phyloP scores from a whole-genome alignment of 2,329 filamentous ascomycete species.

The Moelleriella libera region DNA sequence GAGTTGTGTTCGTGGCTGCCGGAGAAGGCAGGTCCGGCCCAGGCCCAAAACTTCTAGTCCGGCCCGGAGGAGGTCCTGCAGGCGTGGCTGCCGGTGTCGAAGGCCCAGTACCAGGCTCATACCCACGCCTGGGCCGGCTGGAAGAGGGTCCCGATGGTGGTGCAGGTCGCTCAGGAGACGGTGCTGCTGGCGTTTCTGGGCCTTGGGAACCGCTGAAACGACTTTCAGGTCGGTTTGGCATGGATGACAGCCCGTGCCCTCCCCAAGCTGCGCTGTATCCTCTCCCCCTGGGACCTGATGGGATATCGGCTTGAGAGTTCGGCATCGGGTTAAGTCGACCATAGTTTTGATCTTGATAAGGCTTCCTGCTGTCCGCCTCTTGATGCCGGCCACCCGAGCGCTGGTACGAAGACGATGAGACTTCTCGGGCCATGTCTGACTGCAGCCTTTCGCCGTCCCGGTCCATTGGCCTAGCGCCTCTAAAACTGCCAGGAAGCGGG shows the following conservation, averaged over 20 bases:
- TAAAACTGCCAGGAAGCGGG: constrained; percentile 12
- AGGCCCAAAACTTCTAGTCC: constrained; percentile 23
- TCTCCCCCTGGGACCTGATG: constrained; percentile 41
- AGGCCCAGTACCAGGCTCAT: constrained; percentile 19
- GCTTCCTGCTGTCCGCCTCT: constrained; percentile 34
- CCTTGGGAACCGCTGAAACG: constrained; percentile 18
- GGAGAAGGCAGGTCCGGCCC: constrained; percentile 11
- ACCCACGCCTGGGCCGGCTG: constrained; percentile 30
- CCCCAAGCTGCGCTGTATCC: constrained; percentile 26
- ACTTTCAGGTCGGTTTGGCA: constrained; percentile 25
- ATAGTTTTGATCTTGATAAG: constrained; percentile 46
- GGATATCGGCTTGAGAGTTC: constrained; percentile 28
- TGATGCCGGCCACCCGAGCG: constrained; percentile 18
- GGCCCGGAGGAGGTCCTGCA: constrained; percentile 21
- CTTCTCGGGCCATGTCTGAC: constrained; percentile 25
- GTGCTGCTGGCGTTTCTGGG: constrained; percentile 24
- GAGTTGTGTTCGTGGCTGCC: constrained; percentile 10
- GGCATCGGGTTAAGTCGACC: constrained; percentile 41
- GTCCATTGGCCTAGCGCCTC: constrained; percentile 23
- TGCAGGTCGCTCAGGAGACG: constrained; percentile 29
- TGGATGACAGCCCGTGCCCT: constrained; percentile 15
- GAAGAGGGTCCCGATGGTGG: constrained; percentile 38
- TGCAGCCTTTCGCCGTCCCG: constrained; percentile 18
- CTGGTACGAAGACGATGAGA: constrained; percentile 18
- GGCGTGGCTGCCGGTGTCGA: constrained; percentile 14